phyloP scores from a whole-genome alignment of 306 rosid genomes.

The Vigna mungo region DNA sequence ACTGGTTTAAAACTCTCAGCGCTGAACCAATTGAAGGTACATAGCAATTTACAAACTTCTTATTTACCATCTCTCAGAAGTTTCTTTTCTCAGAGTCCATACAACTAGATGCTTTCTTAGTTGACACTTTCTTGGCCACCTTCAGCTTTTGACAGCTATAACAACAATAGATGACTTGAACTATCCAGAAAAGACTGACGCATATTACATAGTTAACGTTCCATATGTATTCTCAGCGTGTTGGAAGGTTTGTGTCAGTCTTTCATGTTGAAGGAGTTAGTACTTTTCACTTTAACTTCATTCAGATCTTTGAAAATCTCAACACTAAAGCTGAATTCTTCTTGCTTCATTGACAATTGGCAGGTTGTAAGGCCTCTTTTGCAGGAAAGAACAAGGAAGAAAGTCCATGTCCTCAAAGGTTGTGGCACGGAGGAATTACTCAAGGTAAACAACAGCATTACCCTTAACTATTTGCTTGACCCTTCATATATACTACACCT shows the following conservation, averaged over 20 bases:
- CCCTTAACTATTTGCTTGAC: neutral
- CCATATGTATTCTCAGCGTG: slow-evolving; percentile 25
- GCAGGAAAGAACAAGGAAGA: slow-evolving; percentile 31
- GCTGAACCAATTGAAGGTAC: slow-evolving; percentile 7
- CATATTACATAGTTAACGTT: slow-evolving; percentile 23
- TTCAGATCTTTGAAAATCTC: neutral
- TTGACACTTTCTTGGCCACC: slow-evolving; percentile 13
- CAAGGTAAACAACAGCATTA: slow-evolving; percentile 3
- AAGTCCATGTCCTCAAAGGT: slow-evolving; percentile 24
- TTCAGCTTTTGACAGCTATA: slow-evolving; percentile 31
- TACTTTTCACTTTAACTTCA: neutral
- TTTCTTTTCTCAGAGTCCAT: neutral
- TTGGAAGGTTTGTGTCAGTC: slow-evolving; percentile 18
- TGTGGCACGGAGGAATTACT: slow-evolving; percentile 28
- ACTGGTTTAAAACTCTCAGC: slow-evolving; percentile 26
- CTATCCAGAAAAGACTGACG: slow-evolving; percentile 27
- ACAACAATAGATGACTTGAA: slow-evolving; percentile 22
- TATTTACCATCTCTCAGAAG: neutral
- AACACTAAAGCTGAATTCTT: neutral
- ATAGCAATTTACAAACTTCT: neutral
- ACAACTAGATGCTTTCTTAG: neutral
- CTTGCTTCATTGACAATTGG: neutral
- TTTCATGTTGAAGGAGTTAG: neutral
- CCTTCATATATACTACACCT: neutral
- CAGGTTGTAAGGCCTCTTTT: slow-evolving; percentile 32